A percentile compares a stretch with the other conserved stretches of the same genome.
These are phyloP conservation scores for Fomitopsis serialis DNA, from an alignment of 768 basidiomycete genomes.

Conservation along the genomic window DNA sequence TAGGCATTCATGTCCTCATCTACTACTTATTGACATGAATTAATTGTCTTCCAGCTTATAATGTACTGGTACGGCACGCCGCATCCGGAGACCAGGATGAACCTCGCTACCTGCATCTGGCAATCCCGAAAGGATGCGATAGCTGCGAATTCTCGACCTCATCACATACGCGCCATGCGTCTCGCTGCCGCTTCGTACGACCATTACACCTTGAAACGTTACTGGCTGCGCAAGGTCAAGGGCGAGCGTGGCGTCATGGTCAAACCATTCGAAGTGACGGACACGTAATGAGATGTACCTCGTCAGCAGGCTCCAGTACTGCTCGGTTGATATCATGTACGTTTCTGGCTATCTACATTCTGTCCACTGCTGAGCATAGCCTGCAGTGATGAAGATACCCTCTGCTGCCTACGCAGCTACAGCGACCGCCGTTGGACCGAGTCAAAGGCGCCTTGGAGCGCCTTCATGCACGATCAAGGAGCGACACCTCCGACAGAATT, in stretches of 20 bases:
- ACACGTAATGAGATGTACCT: not conserved
- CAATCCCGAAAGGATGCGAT: slow-evolving; percentile 80
- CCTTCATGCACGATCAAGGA: no score
- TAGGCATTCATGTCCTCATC: slow-evolving; percentile 25
- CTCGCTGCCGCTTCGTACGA: slow-evolving; percentile 77
- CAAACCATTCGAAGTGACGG: slow-evolving; percentile 47
- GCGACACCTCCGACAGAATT: no score
- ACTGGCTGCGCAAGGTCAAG: slow-evolving; percentile 59
- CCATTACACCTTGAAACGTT: slow-evolving; percentile 71
- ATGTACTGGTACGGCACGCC: slow-evolving; percentile 96
- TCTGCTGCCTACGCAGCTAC: no score
- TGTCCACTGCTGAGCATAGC: no score
- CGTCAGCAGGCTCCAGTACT: no score
- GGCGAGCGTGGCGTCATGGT: slow-evolving; percentile 57
- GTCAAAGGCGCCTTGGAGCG: no score
- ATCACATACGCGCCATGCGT: slow-evolving; percentile 79
- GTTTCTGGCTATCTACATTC: no score
- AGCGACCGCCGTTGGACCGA: no score
- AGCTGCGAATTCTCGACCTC: slow-evolving; percentile 72
- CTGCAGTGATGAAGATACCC: no score
- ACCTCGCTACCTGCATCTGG: slow-evolving; percentile 96
- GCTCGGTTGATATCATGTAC: no score
- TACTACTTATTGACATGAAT: not conserved
- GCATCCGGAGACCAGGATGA: slow-evolving; percentile 66
- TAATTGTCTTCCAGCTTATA: slow-evolving; percentile 46